Conservation (phyloP, 257 asterid genomes). For the Cinchona pubescens region DNA sequence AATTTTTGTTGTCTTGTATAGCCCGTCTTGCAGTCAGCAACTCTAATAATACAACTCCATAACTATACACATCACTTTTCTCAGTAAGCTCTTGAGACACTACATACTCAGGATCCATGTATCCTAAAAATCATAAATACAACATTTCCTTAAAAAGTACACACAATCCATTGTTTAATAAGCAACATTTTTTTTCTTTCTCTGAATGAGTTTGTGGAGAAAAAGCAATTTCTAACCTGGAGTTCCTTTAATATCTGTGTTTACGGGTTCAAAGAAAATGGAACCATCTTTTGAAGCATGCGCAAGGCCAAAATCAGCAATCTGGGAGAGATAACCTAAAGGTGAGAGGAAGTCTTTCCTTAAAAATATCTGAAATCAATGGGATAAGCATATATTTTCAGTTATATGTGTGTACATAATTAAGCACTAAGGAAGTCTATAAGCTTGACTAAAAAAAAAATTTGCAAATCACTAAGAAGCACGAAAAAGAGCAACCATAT, state of each 20-base stretch:
- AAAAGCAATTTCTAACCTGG: constrained; percentile 52
- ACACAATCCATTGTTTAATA: not conserved
- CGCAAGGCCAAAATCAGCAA: constrained; percentile 96
- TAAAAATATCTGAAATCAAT: not conserved
- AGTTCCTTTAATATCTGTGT: constrained; percentile 90
- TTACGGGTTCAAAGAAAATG: constrained; percentile 82
- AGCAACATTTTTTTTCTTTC: not conserved
- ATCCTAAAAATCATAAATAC: constrained; percentile 54
- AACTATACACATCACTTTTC: constrained; percentile 87
- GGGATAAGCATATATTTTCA: not conserved
- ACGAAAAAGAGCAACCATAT: not conserved
- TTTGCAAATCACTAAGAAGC: not conserved
- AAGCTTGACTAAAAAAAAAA: not conserved
- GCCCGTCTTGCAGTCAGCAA: constrained; percentile 71
- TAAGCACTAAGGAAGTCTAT: not conserved
- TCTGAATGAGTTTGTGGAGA: not conserved
- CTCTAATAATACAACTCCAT: constrained; percentile 77
- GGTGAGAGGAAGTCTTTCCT: not conserved
- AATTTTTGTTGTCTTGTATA: constrained; percentile 72
- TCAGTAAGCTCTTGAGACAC: constrained; percentile 83
- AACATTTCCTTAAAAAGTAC: not conserved
- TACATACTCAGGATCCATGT: constrained; percentile 86
- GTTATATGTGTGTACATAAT: no score
- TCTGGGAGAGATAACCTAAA: constrained; percentile 38
- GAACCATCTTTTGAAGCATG: constrained; percentile 97